phyloP scores from a whole-genome alignment of 192 early-diverging fungal species.

The Linnemannia hyalina region DNA sequence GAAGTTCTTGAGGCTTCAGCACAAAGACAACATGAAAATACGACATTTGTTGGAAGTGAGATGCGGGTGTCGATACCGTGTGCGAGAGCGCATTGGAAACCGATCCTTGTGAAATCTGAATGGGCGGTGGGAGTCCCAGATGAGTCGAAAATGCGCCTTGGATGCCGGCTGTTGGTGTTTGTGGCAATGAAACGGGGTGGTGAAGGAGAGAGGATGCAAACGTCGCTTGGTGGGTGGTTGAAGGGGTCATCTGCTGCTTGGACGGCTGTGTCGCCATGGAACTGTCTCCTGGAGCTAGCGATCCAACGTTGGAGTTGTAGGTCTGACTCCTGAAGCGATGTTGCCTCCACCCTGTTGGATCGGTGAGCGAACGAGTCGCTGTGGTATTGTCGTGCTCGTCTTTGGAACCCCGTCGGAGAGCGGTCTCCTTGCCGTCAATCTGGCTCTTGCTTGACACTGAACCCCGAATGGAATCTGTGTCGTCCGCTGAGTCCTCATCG shows the following conservation, averaged over 20 bases:
- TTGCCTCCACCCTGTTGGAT: conserved; percentile 33
- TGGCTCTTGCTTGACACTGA: conserved; percentile 9
- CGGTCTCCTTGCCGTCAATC: conserved; percentile 11
- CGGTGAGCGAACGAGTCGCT: conserved; percentile 26
- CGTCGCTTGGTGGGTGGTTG: conserved; percentile 10
- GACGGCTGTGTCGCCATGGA: conserved; percentile 21
- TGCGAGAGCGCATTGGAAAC: conserved; percentile 24
- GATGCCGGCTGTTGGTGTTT: conserved; percentile 41
- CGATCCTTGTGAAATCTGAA: conserved; percentile 36
- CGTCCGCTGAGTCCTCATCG: conserved; percentile 60
- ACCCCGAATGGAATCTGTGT: conserved; percentile 24
- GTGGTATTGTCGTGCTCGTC: conserved; percentile 22
- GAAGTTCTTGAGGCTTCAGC: conserved; percentile 63
- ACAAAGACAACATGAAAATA: conserved; percentile 89
- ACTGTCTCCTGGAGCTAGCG: conserved; percentile 27
- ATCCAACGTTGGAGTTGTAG: conserved; percentile 26
- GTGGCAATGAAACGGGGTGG: conserved; percentile 49
- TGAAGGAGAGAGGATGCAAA: conserved; percentile 36
- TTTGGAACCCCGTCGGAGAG: conserved; percentile 38
- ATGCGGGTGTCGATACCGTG: conserved; percentile 18
- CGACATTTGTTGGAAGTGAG: conserved; percentile 64
- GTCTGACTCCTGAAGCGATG: conserved; percentile 49
- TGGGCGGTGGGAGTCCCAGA: conserved; percentile 25
- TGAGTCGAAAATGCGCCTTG: conserved; percentile 14
- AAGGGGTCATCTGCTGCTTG: conserved; percentile 36